Percentiles rank a stretch among this genome's conserved stretches.
Evolutionary conservation across 2,329 filamentous ascomycete species (phyloP).

Genomic region (Paracamarosporium sp.): DNA sequence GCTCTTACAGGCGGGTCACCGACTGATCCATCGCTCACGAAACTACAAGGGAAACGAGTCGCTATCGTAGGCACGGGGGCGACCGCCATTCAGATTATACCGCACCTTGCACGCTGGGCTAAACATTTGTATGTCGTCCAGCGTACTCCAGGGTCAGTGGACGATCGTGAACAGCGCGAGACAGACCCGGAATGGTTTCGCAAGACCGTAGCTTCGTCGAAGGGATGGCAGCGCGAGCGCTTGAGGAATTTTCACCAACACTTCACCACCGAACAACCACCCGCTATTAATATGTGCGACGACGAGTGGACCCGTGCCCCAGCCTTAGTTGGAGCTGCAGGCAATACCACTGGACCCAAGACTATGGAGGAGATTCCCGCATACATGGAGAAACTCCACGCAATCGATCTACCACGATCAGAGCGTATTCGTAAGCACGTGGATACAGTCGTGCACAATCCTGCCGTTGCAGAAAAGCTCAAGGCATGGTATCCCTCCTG

Average conservation of each 20-base stretch:
- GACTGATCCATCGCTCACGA: conserved; percentile 29
- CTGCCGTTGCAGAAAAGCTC: conserved; percentile 58
- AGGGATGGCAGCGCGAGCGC: conserved; percentile 60
- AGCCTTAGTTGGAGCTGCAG: conserved; percentile 4
- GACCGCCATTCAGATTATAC: conserved; percentile 44
- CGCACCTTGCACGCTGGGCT: conserved; percentile 53
- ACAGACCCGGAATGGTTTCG: conserved; percentile 39
- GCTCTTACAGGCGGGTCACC: conserved; percentile 28
- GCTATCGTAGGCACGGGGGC: conserved; percentile 44
- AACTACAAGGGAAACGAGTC: conserved; percentile 45
- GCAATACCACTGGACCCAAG: conserved; percentile 2
- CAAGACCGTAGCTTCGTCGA: conserved; percentile 32
- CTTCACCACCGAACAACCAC: conserved; percentile 37
- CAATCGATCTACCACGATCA: conserved; percentile 7
- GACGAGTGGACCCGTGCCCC: conserved; percentile 55
- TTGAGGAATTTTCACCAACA: conserved; percentile 51
- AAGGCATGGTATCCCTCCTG: conserved; percentile 67
- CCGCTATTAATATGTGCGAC: conserved; percentile 49
- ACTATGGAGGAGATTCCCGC: conserved; percentile 19
- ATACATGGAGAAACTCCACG: conserved; percentile 37
- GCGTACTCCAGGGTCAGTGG: conserved; percentile 58
- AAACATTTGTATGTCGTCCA: conserved; percentile 64
- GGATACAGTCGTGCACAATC: conserved; percentile 61
- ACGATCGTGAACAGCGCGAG: conserved; percentile 35
- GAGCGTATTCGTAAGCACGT: conserved; percentile 56